phyloP scores from a whole-genome alignment of 345 rosid species.

The Aurinia saxatilis region DNA sequence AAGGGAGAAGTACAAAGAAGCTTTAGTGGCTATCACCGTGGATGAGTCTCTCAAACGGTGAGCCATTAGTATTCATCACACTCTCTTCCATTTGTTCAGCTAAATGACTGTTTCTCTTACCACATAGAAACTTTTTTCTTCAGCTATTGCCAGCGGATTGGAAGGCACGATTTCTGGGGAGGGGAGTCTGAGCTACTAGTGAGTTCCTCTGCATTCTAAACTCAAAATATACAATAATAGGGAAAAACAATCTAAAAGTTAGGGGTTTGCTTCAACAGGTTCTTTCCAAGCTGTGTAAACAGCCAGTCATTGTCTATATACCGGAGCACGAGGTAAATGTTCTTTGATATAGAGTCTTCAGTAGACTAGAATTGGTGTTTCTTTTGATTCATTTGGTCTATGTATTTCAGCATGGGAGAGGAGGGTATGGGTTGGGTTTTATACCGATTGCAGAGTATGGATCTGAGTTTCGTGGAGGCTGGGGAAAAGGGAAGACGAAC shows the following conservation, averaged over 20 bases:
- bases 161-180: conserved; percentile 79
- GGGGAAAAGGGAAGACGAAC: conserved; percentile 41
- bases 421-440: conserved; percentile 60
- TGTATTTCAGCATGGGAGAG: conserved; percentile 44
- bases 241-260: not conserved
- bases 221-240: not conserved
- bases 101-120: not conserved
- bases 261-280: conserved; percentile 40
- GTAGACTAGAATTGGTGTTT: not conserved
- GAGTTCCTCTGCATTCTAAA: conserved; percentile 17
- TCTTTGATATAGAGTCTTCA: not conserved
- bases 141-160: conserved; percentile 78
- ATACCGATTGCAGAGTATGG: conserved; percentile 85
- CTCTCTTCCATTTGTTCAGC: not conserved
- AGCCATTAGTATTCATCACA: not conserved
- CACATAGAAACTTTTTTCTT: not conserved
- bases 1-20: conserved; percentile 62
- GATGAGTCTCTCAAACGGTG: conserved; percentile 82
- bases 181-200: conserved; percentile 95
- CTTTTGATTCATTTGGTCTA: not conserved
- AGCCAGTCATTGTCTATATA: conserved; percentile 69
- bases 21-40: conserved; percentile 66
- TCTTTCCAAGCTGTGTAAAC: conserved; percentile 69
- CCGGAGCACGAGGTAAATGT: conserved; percentile 70
- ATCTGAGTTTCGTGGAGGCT: conserved; percentile 51